These are phyloP conservation scores for Pseudonitzschia multiseries DNA, from an alignment of 108 stramenopile genomes.

Conservation along the genomic window DNA sequence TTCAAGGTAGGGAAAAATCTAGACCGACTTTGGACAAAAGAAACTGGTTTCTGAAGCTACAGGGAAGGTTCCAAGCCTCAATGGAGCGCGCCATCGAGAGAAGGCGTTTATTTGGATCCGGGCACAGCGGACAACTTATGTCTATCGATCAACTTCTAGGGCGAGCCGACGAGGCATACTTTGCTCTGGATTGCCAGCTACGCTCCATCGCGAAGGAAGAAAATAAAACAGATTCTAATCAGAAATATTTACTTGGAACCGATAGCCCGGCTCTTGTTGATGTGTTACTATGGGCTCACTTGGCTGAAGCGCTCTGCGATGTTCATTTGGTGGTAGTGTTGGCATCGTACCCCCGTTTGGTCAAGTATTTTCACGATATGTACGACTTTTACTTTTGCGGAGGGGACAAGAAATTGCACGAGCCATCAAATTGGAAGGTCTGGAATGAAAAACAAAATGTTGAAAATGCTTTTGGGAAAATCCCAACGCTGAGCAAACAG, in stretches of 20 bases:
- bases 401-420: not conserved
- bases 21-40: not conserved
- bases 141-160: conserved; percentile 47
- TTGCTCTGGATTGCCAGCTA: conserved; percentile 48
- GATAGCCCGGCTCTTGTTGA: conserved; percentile 52
- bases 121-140: conserved; percentile 16
- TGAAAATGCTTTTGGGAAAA: conserved; percentile 50
- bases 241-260: conserved; percentile 46
- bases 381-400: conserved; percentile 56
- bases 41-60: conserved; percentile 24
- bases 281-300: conserved; percentile 64
- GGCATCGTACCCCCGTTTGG: conserved; percentile 51
- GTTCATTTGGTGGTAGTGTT: conserved; percentile 66
- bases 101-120: conserved; percentile 22
- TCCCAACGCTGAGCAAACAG: conserved; percentile 30
- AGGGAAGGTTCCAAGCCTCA: conserved; percentile 57
- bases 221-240: not conserved
- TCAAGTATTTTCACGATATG: conserved; percentile 56
- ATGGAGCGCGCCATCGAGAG: conserved; percentile 47
- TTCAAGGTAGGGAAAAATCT: not conserved
- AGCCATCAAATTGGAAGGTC: conserved; percentile 21
- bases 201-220: conserved; percentile 7
- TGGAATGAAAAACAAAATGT: conserved; percentile 56
- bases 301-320: conserved; percentile 70
- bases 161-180: conserved; percentile 50